Conservation (phyloP, 2,329 filamentous ascomycete genomes). For the Alternaria metachromatica region DNA sequence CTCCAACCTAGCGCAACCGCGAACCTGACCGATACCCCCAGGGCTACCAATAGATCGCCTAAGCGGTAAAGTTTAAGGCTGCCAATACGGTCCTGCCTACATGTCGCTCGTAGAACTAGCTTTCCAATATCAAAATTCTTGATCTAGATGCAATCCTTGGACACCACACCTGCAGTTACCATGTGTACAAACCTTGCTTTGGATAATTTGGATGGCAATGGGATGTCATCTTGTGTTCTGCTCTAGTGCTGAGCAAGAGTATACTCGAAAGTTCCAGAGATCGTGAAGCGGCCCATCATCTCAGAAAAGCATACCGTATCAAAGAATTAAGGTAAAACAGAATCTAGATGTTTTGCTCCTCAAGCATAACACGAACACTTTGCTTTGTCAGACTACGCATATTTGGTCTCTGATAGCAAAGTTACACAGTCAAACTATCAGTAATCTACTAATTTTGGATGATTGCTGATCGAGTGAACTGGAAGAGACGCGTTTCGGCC, state of each 20-base stretch:
- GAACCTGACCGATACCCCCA: background rate
- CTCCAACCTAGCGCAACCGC: background rate
- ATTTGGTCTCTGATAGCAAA: background rate
- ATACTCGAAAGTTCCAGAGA: background rate
- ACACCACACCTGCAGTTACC: background rate
- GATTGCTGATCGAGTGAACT: background rate
- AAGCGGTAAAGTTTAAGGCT: background rate
- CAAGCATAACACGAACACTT: background rate
- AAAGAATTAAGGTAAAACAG: background rate
- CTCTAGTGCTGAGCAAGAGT: background rate
- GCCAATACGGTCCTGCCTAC: background rate
- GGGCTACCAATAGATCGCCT: background rate
- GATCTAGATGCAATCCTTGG: no score
- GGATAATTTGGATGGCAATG: accelerated
- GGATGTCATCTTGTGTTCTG: no score
- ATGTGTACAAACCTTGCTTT: background rate
- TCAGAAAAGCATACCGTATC: accelerated
- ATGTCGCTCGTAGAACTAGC: background rate
- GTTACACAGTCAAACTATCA: background rate
- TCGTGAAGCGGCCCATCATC: background rate
- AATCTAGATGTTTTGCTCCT: background rate
- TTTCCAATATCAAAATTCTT: no score
- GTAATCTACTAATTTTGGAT: background rate
- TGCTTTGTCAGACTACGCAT: background rate
- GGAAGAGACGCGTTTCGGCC: background rate